Evolutionary conservation across 176 grass and related monocot genomes (phyloP).

Genomic region (Metroxylon sagu): DNA sequence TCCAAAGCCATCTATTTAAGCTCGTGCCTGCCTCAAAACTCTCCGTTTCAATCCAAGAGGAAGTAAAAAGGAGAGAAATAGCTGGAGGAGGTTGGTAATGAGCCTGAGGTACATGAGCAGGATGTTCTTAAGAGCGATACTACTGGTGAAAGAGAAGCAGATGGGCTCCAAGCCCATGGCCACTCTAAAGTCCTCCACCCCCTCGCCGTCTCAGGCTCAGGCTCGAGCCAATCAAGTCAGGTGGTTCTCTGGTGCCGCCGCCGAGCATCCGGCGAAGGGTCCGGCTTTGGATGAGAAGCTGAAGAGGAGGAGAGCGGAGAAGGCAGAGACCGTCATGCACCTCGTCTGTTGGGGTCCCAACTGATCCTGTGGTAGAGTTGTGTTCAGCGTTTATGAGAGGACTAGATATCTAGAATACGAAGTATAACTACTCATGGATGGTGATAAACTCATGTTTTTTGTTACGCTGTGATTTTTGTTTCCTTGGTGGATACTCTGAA

Average conservation of each 20-base stretch:
- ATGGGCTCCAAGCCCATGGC: slow-evolving; percentile 4
- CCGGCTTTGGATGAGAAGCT: slow-evolving; percentile 13
- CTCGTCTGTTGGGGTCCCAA: slow-evolving; percentile 45
- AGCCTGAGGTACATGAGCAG: slow-evolving; percentile 33
- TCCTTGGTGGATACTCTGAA: too few relatives aligned
- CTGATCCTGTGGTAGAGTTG: background rate
- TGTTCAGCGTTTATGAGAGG: too few relatives aligned
- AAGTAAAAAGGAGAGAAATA: too few relatives aligned
- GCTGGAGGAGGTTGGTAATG: background rate
- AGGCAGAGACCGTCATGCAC: slow-evolving; percentile 28
- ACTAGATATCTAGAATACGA: too few relatives aligned
- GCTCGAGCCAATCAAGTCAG: background rate
- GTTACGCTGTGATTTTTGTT: too few relatives aligned
- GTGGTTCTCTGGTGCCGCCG: background rate
- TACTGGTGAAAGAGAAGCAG: slow-evolving; percentile 13
- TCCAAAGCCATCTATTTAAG: too few relatives aligned
- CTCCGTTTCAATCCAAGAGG: too few relatives aligned
- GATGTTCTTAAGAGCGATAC: slow-evolving; percentile 19
- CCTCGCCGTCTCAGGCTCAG: slow-evolving; percentile 4
- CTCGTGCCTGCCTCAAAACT: too few relatives aligned
- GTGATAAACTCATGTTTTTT: too few relatives aligned
- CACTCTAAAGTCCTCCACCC: background rate
- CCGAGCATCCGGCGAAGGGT: slow-evolving; percentile 5
- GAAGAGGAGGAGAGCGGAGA: slow-evolving; percentile 17
- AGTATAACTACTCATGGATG: too few relatives aligned